phyloP scores from a whole-genome alignment of 805 yeast species.

The Lipomyces sp. region DNA sequence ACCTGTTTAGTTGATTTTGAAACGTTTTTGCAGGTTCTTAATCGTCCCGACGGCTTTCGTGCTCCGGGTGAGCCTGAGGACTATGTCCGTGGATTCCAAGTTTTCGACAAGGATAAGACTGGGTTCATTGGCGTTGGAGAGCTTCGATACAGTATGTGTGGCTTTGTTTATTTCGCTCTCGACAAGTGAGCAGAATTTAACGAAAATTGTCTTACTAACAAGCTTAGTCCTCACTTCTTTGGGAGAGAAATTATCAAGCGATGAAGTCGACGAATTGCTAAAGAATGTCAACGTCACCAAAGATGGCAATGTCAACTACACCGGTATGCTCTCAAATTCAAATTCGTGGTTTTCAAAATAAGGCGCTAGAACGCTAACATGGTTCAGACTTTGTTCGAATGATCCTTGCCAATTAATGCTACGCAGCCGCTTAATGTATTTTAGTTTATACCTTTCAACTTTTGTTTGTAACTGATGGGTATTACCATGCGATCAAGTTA shows the following conservation, averaged over 20 bases:
- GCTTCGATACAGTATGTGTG: conserved; percentile 68
- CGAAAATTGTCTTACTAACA: not conserved
- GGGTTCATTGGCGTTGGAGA: conserved; percentile 98
- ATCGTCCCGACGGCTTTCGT: conserved; percentile 87
- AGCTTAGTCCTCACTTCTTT: conserved; percentile 74
- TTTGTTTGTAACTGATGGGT: not conserved
- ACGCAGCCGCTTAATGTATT: not conserved
- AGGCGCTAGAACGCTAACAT: conserved; percentile 42
- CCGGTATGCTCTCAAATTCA: conserved; percentile 49
- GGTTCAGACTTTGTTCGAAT: conserved; percentile 36
- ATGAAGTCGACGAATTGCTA: conserved; percentile 92
- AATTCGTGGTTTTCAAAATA: not conserved
- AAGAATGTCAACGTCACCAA: conserved; percentile 93
- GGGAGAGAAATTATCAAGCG: conserved; percentile 89
- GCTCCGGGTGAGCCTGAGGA: conserved; percentile 89
- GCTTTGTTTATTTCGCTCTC: not conserved
- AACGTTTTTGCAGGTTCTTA: conserved; percentile 73
- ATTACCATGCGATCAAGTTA: not conserved
- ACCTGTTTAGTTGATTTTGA: conserved; percentile 62
- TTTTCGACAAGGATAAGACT: conserved; percentile 92
- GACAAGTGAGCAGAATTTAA: not conserved
- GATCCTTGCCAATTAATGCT: conserved; percentile 37
- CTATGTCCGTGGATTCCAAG: conserved; percentile 94
- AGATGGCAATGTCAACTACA: conserved; percentile 94
- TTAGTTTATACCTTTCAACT: not conserved